A percentile compares a stretch with the other conserved stretches of the same genome.
Conservation (phyloP, 225 moss, liverwort and hornwort species). For the Marchantia polymorpha region DNA sequence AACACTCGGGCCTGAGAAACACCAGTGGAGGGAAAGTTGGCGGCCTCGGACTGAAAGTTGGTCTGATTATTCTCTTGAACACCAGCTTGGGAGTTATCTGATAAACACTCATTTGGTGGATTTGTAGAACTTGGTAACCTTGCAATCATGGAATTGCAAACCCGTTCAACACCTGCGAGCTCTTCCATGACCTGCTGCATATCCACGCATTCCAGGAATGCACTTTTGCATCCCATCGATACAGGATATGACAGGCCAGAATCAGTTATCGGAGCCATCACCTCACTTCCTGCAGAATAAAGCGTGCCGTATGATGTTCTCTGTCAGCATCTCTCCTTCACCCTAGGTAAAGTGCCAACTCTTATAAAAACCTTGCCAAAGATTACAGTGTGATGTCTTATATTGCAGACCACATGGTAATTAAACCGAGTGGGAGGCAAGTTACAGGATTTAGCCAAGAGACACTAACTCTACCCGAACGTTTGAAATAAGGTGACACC, state of each 20-base stretch:
- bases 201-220: not conserved
- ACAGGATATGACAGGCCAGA: not conserved
- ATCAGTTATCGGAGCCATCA: not conserved
- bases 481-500: too few relatives aligned
- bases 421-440: too few relatives aligned
- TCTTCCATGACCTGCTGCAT: slow-evolving; percentile 6
- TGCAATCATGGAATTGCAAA: slow-evolving; percentile 7
- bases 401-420: too few relatives aligned
- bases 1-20: not conserved
- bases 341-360: too few relatives aligned
- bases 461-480: too few relatives aligned
- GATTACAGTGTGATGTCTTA: too few relatives aligned
- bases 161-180: slow-evolving; percentile 6
- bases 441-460: too few relatives aligned
- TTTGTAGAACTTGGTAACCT: not conserved
- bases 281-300: not conserved
- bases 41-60: not conserved
- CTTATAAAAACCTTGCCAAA: too few relatives aligned
- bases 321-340: too few relatives aligned
- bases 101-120: slow-evolving; percentile 5
- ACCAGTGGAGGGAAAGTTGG: not conserved
- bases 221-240: not conserved
- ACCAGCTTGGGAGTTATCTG: slow-evolving; percentile 3
- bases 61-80: not conserved
- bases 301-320: too few relatives aligned